Conservation (phyloP, 352 stramenopile species). For the Sclerospora graminicola region DNA sequence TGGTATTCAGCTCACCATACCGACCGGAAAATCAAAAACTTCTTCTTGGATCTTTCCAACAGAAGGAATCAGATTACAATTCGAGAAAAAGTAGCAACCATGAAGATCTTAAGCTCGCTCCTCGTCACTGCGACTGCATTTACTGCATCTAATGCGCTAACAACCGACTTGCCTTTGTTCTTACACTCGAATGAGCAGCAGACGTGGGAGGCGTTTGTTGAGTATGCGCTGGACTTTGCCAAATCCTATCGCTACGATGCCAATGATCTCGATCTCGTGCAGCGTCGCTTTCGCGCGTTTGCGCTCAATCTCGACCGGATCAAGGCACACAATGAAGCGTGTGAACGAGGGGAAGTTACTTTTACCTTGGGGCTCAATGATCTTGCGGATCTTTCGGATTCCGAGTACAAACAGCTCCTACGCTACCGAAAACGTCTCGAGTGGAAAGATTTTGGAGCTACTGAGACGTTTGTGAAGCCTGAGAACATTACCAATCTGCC, state of each 20-base stretch:
- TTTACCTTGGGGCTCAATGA: conserved; percentile 43
- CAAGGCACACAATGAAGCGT: conserved; percentile 36
- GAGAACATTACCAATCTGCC: conserved; percentile 33
- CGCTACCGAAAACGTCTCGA: conserved; percentile 11
- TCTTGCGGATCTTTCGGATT: conserved; percentile 27
- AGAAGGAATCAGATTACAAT: too few relatives aligned
- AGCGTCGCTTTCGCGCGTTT: conserved; percentile 35
- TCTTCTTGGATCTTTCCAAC: too few relatives aligned
- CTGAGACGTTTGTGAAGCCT: conserved; percentile 14
- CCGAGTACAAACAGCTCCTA: conserved; percentile 32
- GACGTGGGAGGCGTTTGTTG: conserved; percentile 37
- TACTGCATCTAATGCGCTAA: conserved; percentile 4
- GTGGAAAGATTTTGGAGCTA: background rate
- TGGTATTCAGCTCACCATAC: too few relatives aligned
- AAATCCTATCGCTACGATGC: conserved; percentile 32
- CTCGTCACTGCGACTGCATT: conserved; percentile 2
- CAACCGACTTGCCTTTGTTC: conserved; percentile 7
- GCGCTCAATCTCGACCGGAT: conserved; percentile 41
- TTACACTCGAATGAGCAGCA: conserved; percentile 13
- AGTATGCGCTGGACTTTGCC: conserved; percentile 43
- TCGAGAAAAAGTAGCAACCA: too few relatives aligned
- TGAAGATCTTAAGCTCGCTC: conserved; percentile 14
- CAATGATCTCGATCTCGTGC: conserved; percentile 32
- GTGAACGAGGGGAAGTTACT: conserved; percentile 29
- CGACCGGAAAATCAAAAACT: too few relatives aligned